Evolutionary conservation across 2,329 filamentous ascomycete genomes (phyloP), one percentile per base, ranked within the genome.

Genomic region (Domatiomyces catenatus): DNA sequence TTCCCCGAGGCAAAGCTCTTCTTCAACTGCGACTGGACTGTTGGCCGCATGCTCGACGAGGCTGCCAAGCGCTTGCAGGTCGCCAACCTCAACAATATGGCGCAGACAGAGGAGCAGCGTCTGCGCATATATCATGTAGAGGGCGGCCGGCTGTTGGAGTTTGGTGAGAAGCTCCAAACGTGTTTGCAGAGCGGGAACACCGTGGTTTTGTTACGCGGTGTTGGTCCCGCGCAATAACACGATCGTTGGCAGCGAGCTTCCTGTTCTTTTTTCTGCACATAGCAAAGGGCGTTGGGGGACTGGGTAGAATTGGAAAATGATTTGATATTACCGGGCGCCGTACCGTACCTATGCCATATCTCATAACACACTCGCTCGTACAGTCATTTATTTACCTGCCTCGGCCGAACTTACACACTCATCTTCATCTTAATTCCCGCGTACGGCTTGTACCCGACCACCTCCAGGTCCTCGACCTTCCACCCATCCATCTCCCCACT

Each of bases 371-470:
- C 17, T 17, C 8, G 43, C 42, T 44, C 42, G 15, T 44, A 19
- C 5, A n/a, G 22, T 19, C 43, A 26, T 20, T 19, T n/a, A 45
- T 19, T 12, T 15, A 44, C n/a, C 42, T 22, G 42, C 10, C 24
- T 24, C 39, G 17, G 19, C 42, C 42, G 39, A 15, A 32, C 44
- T 15, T 39, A 88, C 52, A 96, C 90, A 63, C 86, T 93, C 92
- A 98, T 98, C 72, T 96, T 95, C 92, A 98, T 98, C 44, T 85
- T 77, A 69, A 98, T 94, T 4, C 77, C 77, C 71, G 89, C 90
- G 66, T 95, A 87, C 51, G 92, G 90, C 47, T 89, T 79, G 66
- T 98, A 98, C 0, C 84, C 89, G 61, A 85, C 75, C 5, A 98
- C 77, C 52, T 84, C 80, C 65, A 98, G 90, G 54, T 98, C 89